Evolutionary conservation across 2,329 filamentous ascomycete genomes (phyloP).

Genomic region (Aspergillus proliferans): DNA sequence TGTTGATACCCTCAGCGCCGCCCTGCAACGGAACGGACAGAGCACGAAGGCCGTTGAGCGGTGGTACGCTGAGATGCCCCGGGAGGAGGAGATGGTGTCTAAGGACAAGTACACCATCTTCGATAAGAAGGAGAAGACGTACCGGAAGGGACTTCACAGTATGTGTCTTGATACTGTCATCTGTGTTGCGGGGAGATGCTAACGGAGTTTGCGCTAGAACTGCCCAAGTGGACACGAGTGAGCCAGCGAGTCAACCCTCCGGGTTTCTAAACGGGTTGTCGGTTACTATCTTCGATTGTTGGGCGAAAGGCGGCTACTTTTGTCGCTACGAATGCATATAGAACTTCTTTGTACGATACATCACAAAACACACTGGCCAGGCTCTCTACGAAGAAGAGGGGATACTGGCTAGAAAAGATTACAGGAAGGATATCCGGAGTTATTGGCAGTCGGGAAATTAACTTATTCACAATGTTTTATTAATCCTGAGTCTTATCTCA

Average conservation of each 20-base stretch:
- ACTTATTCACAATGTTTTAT: constrained; percentile 19
- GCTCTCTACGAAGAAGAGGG: neutral
- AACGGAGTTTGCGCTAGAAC: constrained; percentile 46
- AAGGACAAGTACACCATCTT: constrained; percentile 98
- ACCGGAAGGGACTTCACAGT: constrained; percentile 98
- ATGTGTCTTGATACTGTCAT: constrained; percentile 38
- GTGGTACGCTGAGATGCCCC: constrained; percentile 96
- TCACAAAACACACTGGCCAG: constrained; percentile 7
- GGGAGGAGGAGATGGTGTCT: constrained; percentile 89
- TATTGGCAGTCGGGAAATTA: constrained; percentile 25
- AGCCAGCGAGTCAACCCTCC: constrained; percentile 91
- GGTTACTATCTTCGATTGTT: constrained; percentile 1
- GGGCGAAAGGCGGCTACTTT: neutral
- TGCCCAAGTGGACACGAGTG: constrained; percentile 91
- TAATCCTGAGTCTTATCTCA: constrained; percentile 18
- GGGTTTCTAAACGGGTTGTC: constrained; percentile 62
- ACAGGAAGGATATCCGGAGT: constrained; percentile 27
- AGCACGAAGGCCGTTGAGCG: constrained; percentile 70
- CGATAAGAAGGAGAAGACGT: constrained; percentile 89
- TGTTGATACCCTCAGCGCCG: constrained; percentile 73
- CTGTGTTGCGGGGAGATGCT: neutral
- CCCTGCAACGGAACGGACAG: constrained; percentile 65
- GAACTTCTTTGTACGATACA: constrained; percentile 25
- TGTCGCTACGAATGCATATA: constrained; percentile 4
- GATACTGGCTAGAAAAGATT: constrained; percentile 10